These are phyloP conservation scores for Arabidopsis lyrata DNA, from an alignment of 441 rosid species.

Conservation along the genomic window DNA sequence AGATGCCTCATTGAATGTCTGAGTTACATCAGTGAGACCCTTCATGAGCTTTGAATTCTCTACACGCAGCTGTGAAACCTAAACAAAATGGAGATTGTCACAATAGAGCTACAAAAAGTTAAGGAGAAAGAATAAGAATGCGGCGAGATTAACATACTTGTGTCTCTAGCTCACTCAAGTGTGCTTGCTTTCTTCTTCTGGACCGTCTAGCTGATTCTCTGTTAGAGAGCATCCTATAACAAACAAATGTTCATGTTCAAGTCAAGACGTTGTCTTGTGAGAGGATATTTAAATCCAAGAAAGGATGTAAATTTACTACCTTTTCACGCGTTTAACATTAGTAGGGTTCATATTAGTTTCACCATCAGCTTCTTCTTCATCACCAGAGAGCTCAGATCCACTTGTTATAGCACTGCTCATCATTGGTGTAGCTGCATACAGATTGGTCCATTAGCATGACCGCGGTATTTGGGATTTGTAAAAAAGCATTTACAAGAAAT, in stretches of 20 bases:
- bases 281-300: neutral
- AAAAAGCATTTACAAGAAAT: conserved; percentile 34
- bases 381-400: conserved; percentile 72
- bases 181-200: conserved; percentile 78
- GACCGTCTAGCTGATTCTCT: conserved; percentile 81
- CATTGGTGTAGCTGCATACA: conserved; percentile 52
- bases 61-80: conserved; percentile 69
- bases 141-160: conserved; percentile 48
- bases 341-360: conserved; percentile 64
- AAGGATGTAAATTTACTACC: conserved; percentile 48
- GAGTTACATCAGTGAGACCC: conserved; percentile 64
- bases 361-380: conserved; percentile 63
- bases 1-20: conserved; percentile 63
- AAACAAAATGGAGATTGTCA: conserved; percentile 15
- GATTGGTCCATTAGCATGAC: conserved; percentile 40
- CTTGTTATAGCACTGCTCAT: conserved; percentile 55
- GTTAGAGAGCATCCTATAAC: conserved; percentile 75
- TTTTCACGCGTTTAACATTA: conserved; percentile 66
- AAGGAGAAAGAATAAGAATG: conserved; percentile 8
- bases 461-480: conserved; percentile 30
- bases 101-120: neutral
- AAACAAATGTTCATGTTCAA: conserved; percentile 19
- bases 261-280: neutral
- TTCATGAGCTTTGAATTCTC: conserved; percentile 66
- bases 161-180: conserved; percentile 74